Evolutionary conservation across 305 asterid genomes (phyloP).

Genomic region (Fraxinus floribunda): DNA sequence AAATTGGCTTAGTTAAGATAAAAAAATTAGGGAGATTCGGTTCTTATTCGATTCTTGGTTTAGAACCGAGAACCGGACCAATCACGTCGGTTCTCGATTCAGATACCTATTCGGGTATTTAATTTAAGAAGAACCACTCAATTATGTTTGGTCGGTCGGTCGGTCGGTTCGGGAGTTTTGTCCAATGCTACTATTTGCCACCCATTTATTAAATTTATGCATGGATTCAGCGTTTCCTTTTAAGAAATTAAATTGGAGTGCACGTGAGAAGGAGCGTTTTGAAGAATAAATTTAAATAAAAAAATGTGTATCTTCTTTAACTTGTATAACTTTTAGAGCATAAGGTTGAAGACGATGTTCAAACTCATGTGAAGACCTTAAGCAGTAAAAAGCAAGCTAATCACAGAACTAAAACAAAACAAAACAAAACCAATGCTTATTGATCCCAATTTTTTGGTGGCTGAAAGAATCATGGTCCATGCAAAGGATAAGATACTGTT

Average conservation of each 20-base stretch:
- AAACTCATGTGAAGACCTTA: background rate
- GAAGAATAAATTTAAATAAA: background rate
- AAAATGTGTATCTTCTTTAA: background rate
- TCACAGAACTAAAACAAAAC: background rate
- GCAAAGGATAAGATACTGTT: constrained; percentile 13
- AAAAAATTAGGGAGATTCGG: too few species aligned
- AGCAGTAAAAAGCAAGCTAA: background rate
- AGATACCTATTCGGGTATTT: too few species aligned
- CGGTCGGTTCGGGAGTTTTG: too few species aligned
- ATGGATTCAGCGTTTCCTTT: background rate
- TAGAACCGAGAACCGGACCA: too few species aligned
- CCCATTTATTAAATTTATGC: background rate
- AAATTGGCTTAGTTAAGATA: too few species aligned
- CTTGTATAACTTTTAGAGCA: background rate
- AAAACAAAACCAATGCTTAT: background rate
- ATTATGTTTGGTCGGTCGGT: too few species aligned
- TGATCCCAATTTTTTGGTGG: background rate
- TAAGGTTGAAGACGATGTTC: background rate
- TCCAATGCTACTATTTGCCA: background rate
- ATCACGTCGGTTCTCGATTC: too few species aligned
- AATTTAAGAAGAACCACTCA: too few species aligned
- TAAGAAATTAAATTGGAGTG: background rate
- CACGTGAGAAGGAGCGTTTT: background rate
- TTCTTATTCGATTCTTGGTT: too few species aligned
- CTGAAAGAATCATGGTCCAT: background rate